These are phyloP conservation scores for Oryza australiensis DNA, from an alignment of 176 grass and related monocot genomes.

Conservation along the genomic window DNA sequence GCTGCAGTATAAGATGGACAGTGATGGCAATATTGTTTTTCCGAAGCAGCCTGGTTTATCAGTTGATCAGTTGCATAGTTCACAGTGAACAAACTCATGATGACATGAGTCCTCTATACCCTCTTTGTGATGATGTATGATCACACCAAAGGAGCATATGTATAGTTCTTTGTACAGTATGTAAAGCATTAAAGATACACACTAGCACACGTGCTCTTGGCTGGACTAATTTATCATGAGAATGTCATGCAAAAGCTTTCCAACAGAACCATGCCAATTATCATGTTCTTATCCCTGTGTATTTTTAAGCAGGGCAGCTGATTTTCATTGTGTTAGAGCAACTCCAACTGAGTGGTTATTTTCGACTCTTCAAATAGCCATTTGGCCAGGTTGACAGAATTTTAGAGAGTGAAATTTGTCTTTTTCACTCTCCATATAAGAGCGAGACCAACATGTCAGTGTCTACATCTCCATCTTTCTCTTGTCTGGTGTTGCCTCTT, in stretches of 20 bases:
- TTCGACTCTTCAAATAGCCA: too few species aligned
- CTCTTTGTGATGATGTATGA: not conserved
- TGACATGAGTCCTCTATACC: not conserved
- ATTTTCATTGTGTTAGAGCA: not conserved
- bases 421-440: too few species aligned
- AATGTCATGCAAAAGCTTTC: not conserved
- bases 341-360: too few species aligned
- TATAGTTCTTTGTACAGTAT: constrained; percentile 1
- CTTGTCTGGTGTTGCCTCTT: too few species aligned
- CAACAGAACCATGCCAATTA: too few species aligned
- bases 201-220: not conserved
- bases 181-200: not conserved
- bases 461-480: too few species aligned
- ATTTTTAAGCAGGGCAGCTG: not conserved
- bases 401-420: too few species aligned
- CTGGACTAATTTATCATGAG: constrained; percentile 20
- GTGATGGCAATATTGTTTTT: constrained; percentile 45
- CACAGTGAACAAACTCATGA: constrained; percentile 34
- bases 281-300: too few species aligned
- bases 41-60: constrained; percentile 47
- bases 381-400: too few species aligned
- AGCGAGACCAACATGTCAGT: too few species aligned
- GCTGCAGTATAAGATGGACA: constrained; percentile 42
- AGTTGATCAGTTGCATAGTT: constrained; percentile 23
- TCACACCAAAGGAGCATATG: not conserved